These are phyloP conservation scores for Wallacemonas sp. DNA, from an alignment of 208 protist genomes.

Conservation along the genomic window DNA sequence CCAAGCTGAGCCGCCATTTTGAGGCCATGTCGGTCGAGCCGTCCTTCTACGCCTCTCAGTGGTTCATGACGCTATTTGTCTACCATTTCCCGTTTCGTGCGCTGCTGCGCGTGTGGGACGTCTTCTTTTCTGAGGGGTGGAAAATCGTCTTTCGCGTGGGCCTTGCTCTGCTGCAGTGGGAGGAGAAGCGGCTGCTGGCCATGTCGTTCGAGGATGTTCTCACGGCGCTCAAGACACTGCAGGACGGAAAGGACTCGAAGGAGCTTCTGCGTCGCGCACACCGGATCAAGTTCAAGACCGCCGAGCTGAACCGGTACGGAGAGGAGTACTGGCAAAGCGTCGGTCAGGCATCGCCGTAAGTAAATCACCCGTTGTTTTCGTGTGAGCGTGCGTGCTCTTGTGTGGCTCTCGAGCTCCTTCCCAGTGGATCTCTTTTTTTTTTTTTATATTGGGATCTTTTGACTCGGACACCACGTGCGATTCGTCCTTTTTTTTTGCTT, in stretches of 20 bases:
- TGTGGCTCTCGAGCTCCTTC: no score
- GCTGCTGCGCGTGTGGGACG: constrained; percentile 91
- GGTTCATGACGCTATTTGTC: constrained; percentile 94
- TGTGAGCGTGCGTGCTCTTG: no score
- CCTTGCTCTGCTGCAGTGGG: constrained; percentile 90
- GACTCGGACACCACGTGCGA: no score
- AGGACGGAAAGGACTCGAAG: constrained; percentile 81
- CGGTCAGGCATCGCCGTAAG: background rate
- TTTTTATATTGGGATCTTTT: no score
- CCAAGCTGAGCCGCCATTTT: constrained; percentile 78
- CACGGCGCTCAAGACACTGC: constrained; percentile 80
- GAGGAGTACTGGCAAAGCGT: constrained; percentile 75
- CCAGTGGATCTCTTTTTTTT: no score
- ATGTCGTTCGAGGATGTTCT: constrained; percentile 81
- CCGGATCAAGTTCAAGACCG: constrained; percentile 87
- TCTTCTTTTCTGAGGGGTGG: constrained; percentile 93
- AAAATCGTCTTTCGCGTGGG: constrained; percentile 93
- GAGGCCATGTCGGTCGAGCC: constrained; percentile 70
- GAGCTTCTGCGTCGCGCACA: constrained; percentile 76
- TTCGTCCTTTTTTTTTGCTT: no score
- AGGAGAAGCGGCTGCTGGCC: constrained; percentile 70
- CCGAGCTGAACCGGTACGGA: constrained; percentile 77
- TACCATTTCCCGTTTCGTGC: constrained; percentile 88
- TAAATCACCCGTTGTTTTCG: no score
- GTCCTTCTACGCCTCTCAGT: constrained; percentile 92